phyloP scores from a whole-genome alignment of 1,284 basidiomycete species.

The Porogramme epimiltina region DNA sequence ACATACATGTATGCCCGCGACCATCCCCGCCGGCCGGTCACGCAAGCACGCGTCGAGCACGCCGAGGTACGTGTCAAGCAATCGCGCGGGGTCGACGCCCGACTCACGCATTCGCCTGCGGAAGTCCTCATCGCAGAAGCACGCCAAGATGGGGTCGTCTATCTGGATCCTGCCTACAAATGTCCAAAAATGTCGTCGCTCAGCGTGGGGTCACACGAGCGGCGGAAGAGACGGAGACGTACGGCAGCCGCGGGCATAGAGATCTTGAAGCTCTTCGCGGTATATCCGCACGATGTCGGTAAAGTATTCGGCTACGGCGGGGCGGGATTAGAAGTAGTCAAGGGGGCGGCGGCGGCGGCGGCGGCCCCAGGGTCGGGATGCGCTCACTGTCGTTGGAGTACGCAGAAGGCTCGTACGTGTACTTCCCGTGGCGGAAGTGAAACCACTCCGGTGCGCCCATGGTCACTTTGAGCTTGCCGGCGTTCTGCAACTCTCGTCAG shows the following conservation, averaged over 20 bases:
- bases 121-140: slow-evolving; percentile 61
- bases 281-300: slow-evolving; percentile 71
- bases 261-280: slow-evolving; percentile 65
- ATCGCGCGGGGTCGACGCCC: slow-evolving; percentile 56
- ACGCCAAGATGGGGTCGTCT: slow-evolving; percentile 69
- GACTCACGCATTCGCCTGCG: slow-evolving; percentile 57
- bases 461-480: slow-evolving; percentile 69
- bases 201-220: too few species aligned
- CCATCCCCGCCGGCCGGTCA: slow-evolving; percentile 61
- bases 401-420: slow-evolving; percentile 53
- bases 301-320: slow-evolving; percentile 59
- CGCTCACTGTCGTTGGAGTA: slow-evolving; percentile 58
- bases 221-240: neutral
- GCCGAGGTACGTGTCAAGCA: slow-evolving; percentile 70
- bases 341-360: too few species aligned
- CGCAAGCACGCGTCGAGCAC: slow-evolving; percentile 67
- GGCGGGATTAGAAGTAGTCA: too few species aligned
- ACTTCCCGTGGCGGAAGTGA: slow-evolving; percentile 65
- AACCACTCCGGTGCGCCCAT: slow-evolving; percentile 76
- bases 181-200: neutral
- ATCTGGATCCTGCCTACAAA: slow-evolving; percentile 55
- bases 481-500: slow-evolving; percentile 42
- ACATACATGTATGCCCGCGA: slow-evolving; percentile 71
- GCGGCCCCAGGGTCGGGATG: neutral
- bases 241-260: slow-evolving; percentile 74